phyloP scores from a whole-genome alignment of 352 stramenopile genomes.

The Phytophthora sp. region DNA sequence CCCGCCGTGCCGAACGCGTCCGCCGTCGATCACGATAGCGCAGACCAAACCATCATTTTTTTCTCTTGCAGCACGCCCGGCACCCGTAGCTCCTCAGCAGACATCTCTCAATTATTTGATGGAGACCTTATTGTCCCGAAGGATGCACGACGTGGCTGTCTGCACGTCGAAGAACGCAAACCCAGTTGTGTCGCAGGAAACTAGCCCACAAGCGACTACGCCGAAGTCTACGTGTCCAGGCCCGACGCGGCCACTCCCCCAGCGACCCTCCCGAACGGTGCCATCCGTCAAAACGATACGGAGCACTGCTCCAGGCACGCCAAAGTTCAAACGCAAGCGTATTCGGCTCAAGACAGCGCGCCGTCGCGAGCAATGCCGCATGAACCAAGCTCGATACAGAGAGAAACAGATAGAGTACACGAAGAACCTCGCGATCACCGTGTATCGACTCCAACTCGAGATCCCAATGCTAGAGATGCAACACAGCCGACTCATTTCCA shows the following conservation, averaged over 20 bases:
- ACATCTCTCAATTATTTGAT: slow-evolving; percentile 5
- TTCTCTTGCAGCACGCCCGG: too few species aligned
- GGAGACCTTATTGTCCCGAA: slow-evolving; percentile 9
- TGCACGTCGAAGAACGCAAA: neutral
- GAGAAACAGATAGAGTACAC: neutral
- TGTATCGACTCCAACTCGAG: neutral
- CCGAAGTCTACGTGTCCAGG: neutral
- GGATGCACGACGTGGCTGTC: neutral
- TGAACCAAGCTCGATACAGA: neutral
- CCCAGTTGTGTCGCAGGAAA: neutral
- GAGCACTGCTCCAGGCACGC: neutral
- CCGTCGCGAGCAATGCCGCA: neutral
- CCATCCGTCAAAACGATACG: slow-evolving; percentile 9
- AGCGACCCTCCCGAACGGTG: neutral
- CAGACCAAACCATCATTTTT: too few species aligned
- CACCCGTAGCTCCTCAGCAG: neutral
- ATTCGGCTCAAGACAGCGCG: neutral
- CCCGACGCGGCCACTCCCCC: neutral
- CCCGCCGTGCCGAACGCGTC: neutral
- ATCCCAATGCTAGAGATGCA: neutral
- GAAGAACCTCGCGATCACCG: too few species aligned
- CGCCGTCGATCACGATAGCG: neutral
- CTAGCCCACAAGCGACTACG: neutral
- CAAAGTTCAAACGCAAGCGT: neutral
- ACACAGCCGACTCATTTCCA: neutral